These are phyloP conservation scores for Colletotrichum acutatum DNA, from an alignment of 2,329 filamentous ascomycete genomes.

Conservation along the genomic window DNA sequence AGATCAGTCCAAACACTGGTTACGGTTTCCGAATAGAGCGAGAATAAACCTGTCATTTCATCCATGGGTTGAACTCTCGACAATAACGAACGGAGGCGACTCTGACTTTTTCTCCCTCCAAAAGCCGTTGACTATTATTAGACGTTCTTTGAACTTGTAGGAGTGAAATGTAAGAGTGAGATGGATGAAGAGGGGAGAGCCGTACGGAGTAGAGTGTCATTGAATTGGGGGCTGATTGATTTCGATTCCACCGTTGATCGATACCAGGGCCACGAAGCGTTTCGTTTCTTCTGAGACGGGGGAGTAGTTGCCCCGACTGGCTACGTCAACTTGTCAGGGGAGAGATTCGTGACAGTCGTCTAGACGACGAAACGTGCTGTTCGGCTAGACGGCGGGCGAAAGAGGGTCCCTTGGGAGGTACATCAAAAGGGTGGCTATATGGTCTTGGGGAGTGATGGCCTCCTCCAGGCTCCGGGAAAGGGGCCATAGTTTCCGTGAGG, in stretches of 20 bases:
- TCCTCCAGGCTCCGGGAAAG: background rate
- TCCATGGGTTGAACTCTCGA: slow-evolving; percentile 16
- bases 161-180: background rate
- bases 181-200: too few species aligned
- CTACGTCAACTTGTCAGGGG: background rate
- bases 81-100: background rate
- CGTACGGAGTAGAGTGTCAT: background rate
- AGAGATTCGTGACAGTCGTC: background rate
- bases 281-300: slow-evolving; percentile 21
- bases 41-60: background rate
- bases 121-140: slow-evolving; percentile 16
- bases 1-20: slow-evolving; percentile 15
- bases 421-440: slow-evolving; percentile 16
- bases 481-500: slow-evolving; percentile 3
- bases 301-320: background rate
- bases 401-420: slow-evolving; percentile 3
- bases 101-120: background rate
- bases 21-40: background rate
- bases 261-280: background rate
- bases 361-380: slow-evolving; percentile 6
- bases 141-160: background rate
- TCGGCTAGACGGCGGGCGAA: slow-evolving; percentile 4
- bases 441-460: background rate
- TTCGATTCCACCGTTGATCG: background rate
- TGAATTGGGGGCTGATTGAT: background rate